Percentiles rank a stretch among this genome's conserved stretches.
phyloP scores from a whole-genome alignment of 768 basidiomycete genomes.

The Brasilioporus rufonigricans region DNA sequence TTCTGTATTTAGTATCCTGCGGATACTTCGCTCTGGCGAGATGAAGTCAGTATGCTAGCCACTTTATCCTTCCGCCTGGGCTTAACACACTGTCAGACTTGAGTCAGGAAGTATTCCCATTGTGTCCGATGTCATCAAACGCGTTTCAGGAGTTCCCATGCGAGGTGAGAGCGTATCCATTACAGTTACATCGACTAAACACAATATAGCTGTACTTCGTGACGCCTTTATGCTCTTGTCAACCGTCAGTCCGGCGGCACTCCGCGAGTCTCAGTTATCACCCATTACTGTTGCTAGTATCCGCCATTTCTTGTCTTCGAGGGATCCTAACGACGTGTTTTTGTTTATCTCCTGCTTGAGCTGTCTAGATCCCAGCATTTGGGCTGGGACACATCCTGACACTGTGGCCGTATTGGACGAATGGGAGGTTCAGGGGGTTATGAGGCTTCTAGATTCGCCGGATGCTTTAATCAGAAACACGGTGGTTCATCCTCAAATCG shows the following conservation, averaged over 20 bases:
- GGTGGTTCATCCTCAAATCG: constrained; percentile 37
- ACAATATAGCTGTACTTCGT: constrained; percentile 28
- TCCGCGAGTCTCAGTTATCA: constrained; percentile 17
- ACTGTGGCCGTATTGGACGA: constrained; percentile 57
- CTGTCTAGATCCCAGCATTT: constrained; percentile 53
- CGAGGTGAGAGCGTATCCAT: constrained; percentile 22
- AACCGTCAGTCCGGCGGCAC: constrained; percentile 18
- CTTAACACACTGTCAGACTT: constrained; percentile 20
- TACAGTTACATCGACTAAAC: constrained; percentile 15
- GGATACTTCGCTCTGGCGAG: constrained; percentile 21
- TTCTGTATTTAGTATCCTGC: constrained; percentile 16
- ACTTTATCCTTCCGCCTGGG: neutral
- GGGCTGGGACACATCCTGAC: constrained; percentile 63
- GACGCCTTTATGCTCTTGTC: constrained; percentile 35
- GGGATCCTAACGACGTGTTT: constrained; percentile 59
- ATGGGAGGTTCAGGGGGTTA: constrained; percentile 70
- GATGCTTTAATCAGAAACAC: constrained; percentile 58
- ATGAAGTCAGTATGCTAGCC: constrained; percentile 19
- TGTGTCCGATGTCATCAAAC: constrained; percentile 27
- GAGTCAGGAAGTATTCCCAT: constrained; percentile 17
- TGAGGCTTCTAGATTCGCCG: constrained; percentile 60
- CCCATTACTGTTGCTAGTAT: constrained; percentile 43
- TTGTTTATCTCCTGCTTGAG: constrained; percentile 65
- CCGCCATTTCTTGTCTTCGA: constrained; percentile 55
- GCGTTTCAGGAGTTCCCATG: constrained; percentile 18